Base-by-base conservation (phyloP, 2,329 filamentous ascomycete genomes). In the Diplodia corticola region DNA sequence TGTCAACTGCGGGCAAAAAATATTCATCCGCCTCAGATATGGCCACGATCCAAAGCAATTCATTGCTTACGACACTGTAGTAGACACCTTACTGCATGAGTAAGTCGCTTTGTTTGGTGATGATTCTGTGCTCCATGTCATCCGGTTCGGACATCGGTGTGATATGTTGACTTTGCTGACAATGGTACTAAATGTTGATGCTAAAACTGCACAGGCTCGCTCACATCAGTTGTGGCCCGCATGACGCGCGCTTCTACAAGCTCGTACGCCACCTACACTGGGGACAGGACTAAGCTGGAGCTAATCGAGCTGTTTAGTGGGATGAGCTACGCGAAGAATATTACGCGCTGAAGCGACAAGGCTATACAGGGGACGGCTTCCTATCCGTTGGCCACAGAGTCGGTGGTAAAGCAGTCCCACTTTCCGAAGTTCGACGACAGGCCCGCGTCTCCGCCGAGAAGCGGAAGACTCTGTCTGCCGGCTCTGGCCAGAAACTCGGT, bases 1-100 rank as follows among this genome's bases (percentile, higher is more conserved):
- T 72, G 83, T 90, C 71, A 91, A 94, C 73, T 79, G 79, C 20
- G 93, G 92, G 5, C 84, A 89, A 73, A 90, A 89, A 74, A 96
- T 98, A 70, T 90, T 91, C 69, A 82, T 98, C 24, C 88, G 94
- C 50, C 81, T 98, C 67, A 89, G 94, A 65, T 89, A 95, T 77
- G 82, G 91, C 5, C 83, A 86, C 71, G 91, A 96, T 75, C 84
- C 86, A 10, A 87, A 82, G 46, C 88, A 92, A 71, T 98, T 98
- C 73, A 78, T 97, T 22, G 89, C 91, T 1, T 80, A 93, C 66
- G 92, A 97, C 73, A 83, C 91, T 69, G 85, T 97, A 7, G 84
- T 92, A 50, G 93, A 97, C 77, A 98, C 94, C 0, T 91, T 98
- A 88, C 86, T 98, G 22, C 94, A 98, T 75, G 94, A 98, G 82